A percentile compares a stretch with the other conserved stretches of the same genome.
phyloP scores from a whole-genome alignment of 208 protist genomes.

The Crithidia expoeki region DNA sequence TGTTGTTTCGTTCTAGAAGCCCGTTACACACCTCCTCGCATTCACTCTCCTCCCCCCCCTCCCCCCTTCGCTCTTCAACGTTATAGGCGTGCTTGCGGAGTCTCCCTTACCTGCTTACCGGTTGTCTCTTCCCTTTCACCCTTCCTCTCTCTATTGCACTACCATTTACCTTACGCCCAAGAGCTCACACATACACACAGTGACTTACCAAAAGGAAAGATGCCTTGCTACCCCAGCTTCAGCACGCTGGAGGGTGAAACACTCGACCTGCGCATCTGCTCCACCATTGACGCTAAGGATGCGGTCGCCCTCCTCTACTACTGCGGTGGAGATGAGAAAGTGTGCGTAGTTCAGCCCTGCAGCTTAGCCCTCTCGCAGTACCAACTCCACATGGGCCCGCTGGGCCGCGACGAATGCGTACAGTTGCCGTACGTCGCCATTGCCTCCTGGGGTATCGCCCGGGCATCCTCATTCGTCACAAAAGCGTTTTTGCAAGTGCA shows the following conservation, averaged over 20 bases:
- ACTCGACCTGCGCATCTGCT: slow-evolving; percentile 29
- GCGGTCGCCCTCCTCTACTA: slow-evolving; percentile 38
- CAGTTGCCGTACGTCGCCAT: slow-evolving; percentile 63
- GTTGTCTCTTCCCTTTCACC: too few relatives aligned
- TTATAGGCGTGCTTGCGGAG: too few relatives aligned
- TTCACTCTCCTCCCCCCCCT: too few relatives aligned
- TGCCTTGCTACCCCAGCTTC: slow-evolving; percentile 25
- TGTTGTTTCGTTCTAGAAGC: too few relatives aligned
- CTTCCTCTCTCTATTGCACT: too few relatives aligned
- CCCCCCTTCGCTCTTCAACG: too few relatives aligned
- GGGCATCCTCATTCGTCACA: slow-evolving; percentile 17
- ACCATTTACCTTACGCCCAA: too few relatives aligned
- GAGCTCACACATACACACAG: too few relatives aligned
- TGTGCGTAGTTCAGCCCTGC: slow-evolving; percentile 38
- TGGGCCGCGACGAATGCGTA: slow-evolving; percentile 28
- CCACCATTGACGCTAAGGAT: slow-evolving; percentile 38
- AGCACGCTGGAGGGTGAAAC: slow-evolving; percentile 32
- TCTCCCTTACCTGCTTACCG: too few relatives aligned
- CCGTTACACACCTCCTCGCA: too few relatives aligned
- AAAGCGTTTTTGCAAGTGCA: slow-evolving; percentile 29
- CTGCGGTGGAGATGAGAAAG: slow-evolving; percentile 36
- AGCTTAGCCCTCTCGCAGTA: slow-evolving; percentile 40
- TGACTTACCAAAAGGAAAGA: too few relatives aligned
- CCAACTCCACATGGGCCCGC: slow-evolving; percentile 30
- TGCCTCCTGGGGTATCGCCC: slow-evolving; percentile 44